A percentile compares a stretch with the other conserved stretches of the same genome.
Conservation (phyloP, 192 early-diverging fungal species). For the Coemansia sp. region DNA sequence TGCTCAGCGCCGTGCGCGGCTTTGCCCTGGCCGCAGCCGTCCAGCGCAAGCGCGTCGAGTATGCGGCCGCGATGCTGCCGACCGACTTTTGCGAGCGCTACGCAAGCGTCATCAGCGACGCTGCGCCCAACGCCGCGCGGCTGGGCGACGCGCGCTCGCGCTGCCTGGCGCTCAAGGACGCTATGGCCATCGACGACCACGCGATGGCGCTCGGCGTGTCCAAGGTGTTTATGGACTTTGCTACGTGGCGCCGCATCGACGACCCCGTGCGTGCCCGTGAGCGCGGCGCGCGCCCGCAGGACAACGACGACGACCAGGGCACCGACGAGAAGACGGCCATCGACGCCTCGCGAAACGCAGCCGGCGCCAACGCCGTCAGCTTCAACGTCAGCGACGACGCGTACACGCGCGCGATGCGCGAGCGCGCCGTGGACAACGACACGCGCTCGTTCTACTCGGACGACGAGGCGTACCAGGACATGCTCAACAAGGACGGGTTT, state of each 20-base stretch:
- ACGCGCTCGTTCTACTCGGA: slow-evolving; percentile 52
- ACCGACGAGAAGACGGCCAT: slow-evolving; percentile 34
- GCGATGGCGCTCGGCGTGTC: slow-evolving; percentile 48
- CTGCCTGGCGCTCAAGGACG: slow-evolving; percentile 26
- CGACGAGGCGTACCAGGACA: slow-evolving; percentile 47
- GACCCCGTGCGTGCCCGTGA: slow-evolving; percentile 63
- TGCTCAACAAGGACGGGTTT: slow-evolving; percentile 40
- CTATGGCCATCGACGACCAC: slow-evolving; percentile 18
- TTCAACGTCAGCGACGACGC: slow-evolving; percentile 25
- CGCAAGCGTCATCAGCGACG: slow-evolving; percentile 43
- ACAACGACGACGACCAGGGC: slow-evolving; percentile 25
- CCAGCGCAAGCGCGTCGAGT: slow-evolving; percentile 61
- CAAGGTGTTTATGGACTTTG: slow-evolving; percentile 61
- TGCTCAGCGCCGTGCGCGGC: slow-evolving; percentile 51
- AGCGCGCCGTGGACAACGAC: slow-evolving; percentile 33
- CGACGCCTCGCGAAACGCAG: no score
- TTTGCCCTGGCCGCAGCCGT: slow-evolving; percentile 66
- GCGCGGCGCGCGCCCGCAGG: slow-evolving; percentile 38
- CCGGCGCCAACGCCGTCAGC: slow-evolving; percentile 19
- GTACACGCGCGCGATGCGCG: slow-evolving; percentile 29
- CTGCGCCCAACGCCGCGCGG: slow-evolving; percentile 5
- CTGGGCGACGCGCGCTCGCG: slow-evolving; percentile 15
- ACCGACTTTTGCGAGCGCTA: slow-evolving; percentile 82
- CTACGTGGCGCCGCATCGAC: slow-evolving; percentile 66
- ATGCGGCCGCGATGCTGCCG: slow-evolving; percentile 67